These are phyloP conservation scores for Letharia lupina DNA, from an alignment of 495 filamentous ascomycete species.

Conservation along the genomic window DNA sequence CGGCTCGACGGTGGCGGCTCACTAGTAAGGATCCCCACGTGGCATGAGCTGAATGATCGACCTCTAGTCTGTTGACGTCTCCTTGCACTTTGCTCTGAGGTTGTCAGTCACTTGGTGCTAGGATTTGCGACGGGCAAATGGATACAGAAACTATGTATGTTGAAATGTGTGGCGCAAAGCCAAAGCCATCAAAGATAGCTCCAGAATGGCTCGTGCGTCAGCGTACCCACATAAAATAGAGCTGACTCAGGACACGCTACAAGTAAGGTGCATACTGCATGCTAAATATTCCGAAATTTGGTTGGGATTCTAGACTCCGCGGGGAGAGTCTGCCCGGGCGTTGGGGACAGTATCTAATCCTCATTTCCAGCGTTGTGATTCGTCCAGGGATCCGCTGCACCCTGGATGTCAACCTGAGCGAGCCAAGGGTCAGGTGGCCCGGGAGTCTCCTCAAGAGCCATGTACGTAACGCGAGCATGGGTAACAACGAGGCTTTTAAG, in stretches of 20 bases:
- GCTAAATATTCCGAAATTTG: neutral
- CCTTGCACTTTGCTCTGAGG: no score
- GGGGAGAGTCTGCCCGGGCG: neutral
- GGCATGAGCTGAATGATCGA: neutral
- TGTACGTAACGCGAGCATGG: neutral
- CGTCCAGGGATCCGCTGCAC: neutral
- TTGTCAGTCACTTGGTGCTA: no score
- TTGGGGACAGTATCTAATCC: neutral
- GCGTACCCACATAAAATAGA: neutral
- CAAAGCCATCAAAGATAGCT: no score
- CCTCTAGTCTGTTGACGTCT: no score
- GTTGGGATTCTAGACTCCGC: neutral
- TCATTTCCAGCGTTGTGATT: neutral
- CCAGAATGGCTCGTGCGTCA: neutral
- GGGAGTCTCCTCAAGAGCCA: neutral
- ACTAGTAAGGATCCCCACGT: constrained; percentile 3
- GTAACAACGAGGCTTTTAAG: neutral
- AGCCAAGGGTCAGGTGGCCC: neutral
- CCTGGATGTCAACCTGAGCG: neutral
- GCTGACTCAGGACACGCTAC: no score
- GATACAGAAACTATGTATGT: no score
- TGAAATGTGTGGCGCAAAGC: no score
- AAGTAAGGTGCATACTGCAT: neutral
- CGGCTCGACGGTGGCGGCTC: neutral
- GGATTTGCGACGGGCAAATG: no score